Conservation (phyloP, 2,329 filamentous ascomycete species). For the Fusarium buxicola region DNA sequence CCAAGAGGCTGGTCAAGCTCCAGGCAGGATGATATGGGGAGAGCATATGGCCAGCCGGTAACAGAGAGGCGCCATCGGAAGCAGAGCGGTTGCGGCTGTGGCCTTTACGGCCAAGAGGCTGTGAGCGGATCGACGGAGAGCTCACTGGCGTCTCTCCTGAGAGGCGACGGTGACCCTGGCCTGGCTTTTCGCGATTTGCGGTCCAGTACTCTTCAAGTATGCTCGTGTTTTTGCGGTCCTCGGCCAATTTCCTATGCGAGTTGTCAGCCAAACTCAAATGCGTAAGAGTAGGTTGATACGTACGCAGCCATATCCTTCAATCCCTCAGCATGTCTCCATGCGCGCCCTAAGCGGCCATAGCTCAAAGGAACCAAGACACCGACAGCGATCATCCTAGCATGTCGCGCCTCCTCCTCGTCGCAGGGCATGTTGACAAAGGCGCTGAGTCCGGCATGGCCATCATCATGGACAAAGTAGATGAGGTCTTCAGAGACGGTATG, state of each 20-base stretch:
- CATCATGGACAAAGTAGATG: constrained; percentile 91
- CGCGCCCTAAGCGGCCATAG: constrained; percentile 85
- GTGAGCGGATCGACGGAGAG: constrained; percentile 58
- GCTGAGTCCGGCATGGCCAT: constrained; percentile 85
- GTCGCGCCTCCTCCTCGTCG: constrained; percentile 78
- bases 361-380: constrained; percentile 88
- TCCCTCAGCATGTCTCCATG: constrained; percentile 86
- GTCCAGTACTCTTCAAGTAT: constrained; percentile 86
- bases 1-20: constrained; percentile 80
- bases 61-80: constrained; percentile 70
- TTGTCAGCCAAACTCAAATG: constrained; percentile 38
- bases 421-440: constrained; percentile 89
- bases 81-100: constrained; percentile 68
- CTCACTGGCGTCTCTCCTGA: constrained; percentile 62
- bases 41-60: constrained; percentile 72
- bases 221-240: constrained; percentile 71
- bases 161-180: constrained; percentile 48
- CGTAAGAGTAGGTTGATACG: constrained; percentile 38
- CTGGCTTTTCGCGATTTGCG: constrained; percentile 55
- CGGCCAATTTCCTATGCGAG: constrained; percentile 66
- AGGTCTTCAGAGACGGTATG: constrained; percentile 91
- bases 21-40: constrained; percentile 87
- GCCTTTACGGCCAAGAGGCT: constrained; percentile 52
- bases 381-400: constrained; percentile 93
- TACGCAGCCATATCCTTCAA: constrained; percentile 81